Percentiles rank a stretch among this genome's conserved stretches.
These are phyloP conservation scores for Elsinoe fawcettii DNA, from an alignment of 2,329 filamentous ascomycete genomes.

Conservation along the genomic window DNA sequence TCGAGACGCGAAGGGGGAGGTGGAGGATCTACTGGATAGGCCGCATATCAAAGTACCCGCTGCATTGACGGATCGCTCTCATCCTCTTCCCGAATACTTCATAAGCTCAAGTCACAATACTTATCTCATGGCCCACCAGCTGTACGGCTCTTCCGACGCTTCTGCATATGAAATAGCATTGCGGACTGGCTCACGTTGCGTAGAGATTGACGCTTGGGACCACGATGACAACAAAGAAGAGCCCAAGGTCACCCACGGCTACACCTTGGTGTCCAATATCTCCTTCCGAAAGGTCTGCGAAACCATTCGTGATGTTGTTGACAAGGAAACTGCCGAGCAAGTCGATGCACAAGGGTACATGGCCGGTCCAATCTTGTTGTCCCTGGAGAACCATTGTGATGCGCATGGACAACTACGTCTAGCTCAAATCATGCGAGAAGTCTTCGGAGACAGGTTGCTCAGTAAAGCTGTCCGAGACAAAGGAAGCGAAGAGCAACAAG, in stretches of 20 bases:
- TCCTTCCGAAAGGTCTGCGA: conserved; percentile 58
- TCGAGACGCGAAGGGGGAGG: conserved; percentile 42
- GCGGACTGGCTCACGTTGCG: conserved; percentile 56
- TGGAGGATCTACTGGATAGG: conserved; percentile 48
- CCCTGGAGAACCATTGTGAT: conserved; percentile 60
- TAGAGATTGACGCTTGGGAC: conserved; percentile 70
- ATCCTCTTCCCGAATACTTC: conserved; percentile 61
- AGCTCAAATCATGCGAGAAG: conserved; percentile 57
- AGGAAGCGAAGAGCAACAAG: conserved; percentile 49
- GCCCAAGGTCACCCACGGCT: conserved; percentile 64
- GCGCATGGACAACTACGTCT: conserved; percentile 53
- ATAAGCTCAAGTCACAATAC: conserved; percentile 69
- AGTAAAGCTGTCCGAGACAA: conserved; percentile 50
- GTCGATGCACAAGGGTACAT: conserved; percentile 33
- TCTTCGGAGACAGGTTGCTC: conserved; percentile 54
- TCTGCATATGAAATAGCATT: conserved; percentile 57
- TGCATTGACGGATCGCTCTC: conserved; percentile 48
- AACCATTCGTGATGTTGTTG: conserved; percentile 55
- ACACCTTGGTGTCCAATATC: conserved; percentile 59
- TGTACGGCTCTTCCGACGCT: conserved; percentile 56
- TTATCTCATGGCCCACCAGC: conserved; percentile 62
- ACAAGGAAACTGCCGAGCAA: conserved; percentile 47
- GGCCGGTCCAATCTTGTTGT: conserved; percentile 54
- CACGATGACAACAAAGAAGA: conserved; percentile 52
- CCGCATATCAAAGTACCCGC: conserved; percentile 52